phyloP scores from a whole-genome alignment of 495 filamentous ascomycete genomes.

The Aeminium ludgeri region DNA sequence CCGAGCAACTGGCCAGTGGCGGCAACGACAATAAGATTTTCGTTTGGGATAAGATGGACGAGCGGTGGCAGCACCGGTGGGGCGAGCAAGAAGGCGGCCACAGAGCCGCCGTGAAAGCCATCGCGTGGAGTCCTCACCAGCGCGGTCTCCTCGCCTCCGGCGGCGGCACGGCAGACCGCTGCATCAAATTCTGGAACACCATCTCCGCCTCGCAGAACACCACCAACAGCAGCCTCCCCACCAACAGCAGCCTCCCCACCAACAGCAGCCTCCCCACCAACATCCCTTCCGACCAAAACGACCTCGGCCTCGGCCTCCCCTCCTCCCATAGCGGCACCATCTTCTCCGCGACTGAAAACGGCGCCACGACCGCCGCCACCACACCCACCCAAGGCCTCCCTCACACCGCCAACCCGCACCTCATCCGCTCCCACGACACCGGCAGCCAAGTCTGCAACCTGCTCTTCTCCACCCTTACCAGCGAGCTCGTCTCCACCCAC shows the following conservation, averaged over 20 bases:
- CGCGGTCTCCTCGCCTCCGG: conserved; percentile 85
- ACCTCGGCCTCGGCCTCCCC: conserved; percentile 8
- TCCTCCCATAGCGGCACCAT: conserved; percentile 1
- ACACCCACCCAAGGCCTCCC: too few species aligned
- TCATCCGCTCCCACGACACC: conserved; percentile 41
- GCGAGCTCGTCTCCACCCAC: conserved; percentile 92
- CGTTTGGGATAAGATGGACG: conserved; percentile 88
- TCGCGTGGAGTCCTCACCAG: conserved; percentile 97
- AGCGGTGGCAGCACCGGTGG: conserved; percentile 79
- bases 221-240: background rate
- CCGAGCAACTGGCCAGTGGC: conserved; percentile 85
- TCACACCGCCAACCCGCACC: conserved; percentile 10
- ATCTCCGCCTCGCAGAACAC: conserved; percentile 57
- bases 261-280: conserved; percentile 2
- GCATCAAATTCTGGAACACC: conserved; percentile 97
- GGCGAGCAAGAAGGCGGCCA: conserved; percentile 84
- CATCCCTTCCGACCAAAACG: background rate
- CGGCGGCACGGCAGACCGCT: conserved; percentile 84
- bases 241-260: background rate
- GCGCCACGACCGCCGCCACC: too few species aligned
- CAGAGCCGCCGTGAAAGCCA: conserved; percentile 89
- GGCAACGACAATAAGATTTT: conserved; percentile 97
- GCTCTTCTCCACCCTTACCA: conserved; percentile 86
- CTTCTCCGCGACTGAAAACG: background rate
- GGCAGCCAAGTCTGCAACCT: conserved; percentile 95